These are phyloP conservation scores for Thraustotheca clavata DNA, from an alignment of 352 stramenopile species.

Conservation along the genomic window DNA sequence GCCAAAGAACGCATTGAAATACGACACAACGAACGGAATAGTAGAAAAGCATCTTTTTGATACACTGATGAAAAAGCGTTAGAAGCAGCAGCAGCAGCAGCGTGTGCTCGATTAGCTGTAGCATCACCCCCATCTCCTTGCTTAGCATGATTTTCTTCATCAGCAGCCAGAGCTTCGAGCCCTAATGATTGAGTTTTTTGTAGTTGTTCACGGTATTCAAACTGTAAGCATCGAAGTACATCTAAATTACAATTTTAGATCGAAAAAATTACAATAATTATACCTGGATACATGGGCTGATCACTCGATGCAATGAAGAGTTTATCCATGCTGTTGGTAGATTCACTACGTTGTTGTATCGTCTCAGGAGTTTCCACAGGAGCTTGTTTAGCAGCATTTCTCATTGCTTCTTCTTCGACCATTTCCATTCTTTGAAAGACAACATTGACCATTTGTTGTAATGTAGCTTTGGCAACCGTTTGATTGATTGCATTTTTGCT, in stretches of 20 bases:
- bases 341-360: background rate
- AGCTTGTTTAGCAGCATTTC: background rate
- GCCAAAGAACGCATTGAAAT: slow-evolving; percentile 88
- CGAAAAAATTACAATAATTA: background rate
- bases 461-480: slow-evolving; percentile 94
- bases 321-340: background rate
- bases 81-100: background rate
- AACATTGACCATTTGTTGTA: slow-evolving; percentile 96
- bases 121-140: too few relatives aligned
- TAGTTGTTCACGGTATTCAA: background rate
- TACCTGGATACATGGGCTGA: slow-evolving; percentile 21
- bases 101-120: too few relatives aligned
- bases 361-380: background rate
- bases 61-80: slow-evolving; percentile 89
- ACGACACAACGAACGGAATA: slow-evolving; percentile 96
- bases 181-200: background rate
- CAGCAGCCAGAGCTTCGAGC: background rate
- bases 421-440: slow-evolving; percentile 96
- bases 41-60: slow-evolving; percentile 96
- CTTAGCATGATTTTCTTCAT: background rate
- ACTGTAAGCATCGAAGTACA: slow-evolving; percentile 3
- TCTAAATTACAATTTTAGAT: background rate
- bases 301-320: background rate
- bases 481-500: slow-evolving; percentile 90
- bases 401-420: slow-evolving; percentile 2